Evolutionary conservation across 441 rosid species (phyloP).

Genomic region (Pelargonium fulgidum): DNA sequence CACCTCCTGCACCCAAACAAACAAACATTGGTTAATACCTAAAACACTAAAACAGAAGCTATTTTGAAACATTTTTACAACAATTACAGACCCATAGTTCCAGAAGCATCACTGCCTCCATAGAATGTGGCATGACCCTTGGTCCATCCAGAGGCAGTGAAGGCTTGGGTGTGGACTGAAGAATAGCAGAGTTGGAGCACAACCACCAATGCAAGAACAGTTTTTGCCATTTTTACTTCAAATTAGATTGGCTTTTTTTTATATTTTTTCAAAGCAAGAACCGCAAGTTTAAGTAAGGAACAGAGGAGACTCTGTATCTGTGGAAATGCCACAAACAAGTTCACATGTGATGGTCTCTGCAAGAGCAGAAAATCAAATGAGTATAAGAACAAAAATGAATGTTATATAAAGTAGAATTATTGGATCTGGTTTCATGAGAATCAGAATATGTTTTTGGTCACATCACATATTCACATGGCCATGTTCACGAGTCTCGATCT

Average conservation of each 20-base stretch:
- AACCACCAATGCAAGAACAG: slow-evolving; percentile 26
- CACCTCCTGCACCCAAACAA: slow-evolving; percentile 42
- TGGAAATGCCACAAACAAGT: slow-evolving; percentile 24
- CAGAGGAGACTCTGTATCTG: slow-evolving; percentile 6
- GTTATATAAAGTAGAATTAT: no score
- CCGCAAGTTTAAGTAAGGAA: slow-evolving; percentile 37
- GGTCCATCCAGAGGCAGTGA: slow-evolving; percentile 54
- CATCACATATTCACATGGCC: no score
- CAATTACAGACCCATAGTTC: slow-evolving; percentile 68
- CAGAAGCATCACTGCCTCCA: slow-evolving; percentile 92
- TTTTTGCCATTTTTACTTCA: slow-evolving; percentile 33
- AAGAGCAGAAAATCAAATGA: not conserved
- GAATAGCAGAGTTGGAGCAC: slow-evolving; percentile 32
- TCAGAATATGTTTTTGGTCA: no score
- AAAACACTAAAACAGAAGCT: no score
- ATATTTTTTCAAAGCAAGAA: slow-evolving; percentile 27
- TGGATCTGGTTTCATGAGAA: not conserved
- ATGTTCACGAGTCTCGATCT: no score
- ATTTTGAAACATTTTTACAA: not conserved
- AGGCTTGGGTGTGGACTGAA: slow-evolving; percentile 33
- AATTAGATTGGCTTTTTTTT: no score
- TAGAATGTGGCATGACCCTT: slow-evolving; percentile 89
- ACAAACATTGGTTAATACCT: no score
- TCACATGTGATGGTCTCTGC: slow-evolving; percentile 41
- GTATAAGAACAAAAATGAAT: no score